Evolutionary conservation across 129 eudicot genomes (phyloP).

Genomic region (Cynara cardunculus): DNA sequence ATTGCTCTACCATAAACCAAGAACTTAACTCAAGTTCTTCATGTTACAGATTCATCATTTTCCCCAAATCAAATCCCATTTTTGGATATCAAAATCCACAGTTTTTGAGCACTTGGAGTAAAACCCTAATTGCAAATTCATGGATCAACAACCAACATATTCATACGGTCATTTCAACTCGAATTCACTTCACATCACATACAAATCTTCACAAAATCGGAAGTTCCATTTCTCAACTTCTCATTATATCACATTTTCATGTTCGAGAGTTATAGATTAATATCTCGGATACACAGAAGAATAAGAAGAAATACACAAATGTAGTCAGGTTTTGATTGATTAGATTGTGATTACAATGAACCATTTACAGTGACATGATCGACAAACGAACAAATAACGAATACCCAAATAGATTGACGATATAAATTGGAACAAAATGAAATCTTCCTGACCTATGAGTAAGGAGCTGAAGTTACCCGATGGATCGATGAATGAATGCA

Average conservation of each 20-base stretch:
- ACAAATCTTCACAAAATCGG: neutral
- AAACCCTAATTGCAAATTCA: conserved; percentile 3
- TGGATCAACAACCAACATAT: neutral
- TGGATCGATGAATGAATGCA: neutral
- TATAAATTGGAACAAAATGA: neutral
- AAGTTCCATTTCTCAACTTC: neutral
- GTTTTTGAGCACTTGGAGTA: neutral
- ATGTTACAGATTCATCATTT: too few species aligned
- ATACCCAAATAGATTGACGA: neutral
- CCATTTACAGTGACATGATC: neutral
- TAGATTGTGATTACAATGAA: neutral
- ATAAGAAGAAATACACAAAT: neutral
- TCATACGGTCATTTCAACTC: neutral
- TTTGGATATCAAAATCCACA: neutral
- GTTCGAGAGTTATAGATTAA: neutral
- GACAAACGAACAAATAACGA: neutral
- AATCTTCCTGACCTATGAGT: neutral
- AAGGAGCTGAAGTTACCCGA: conserved; percentile 8
- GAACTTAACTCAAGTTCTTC: too few species aligned
- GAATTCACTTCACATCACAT: neutral
- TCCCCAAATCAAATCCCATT: neutral
- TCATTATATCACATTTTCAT: neutral
- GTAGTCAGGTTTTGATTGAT: neutral
- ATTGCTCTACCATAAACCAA: too few species aligned
- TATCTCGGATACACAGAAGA: neutral